These are phyloP conservation scores for Buxus sempervirens DNA, from an alignment of 164 flowering plant genomes.

Conservation along the genomic window DNA sequence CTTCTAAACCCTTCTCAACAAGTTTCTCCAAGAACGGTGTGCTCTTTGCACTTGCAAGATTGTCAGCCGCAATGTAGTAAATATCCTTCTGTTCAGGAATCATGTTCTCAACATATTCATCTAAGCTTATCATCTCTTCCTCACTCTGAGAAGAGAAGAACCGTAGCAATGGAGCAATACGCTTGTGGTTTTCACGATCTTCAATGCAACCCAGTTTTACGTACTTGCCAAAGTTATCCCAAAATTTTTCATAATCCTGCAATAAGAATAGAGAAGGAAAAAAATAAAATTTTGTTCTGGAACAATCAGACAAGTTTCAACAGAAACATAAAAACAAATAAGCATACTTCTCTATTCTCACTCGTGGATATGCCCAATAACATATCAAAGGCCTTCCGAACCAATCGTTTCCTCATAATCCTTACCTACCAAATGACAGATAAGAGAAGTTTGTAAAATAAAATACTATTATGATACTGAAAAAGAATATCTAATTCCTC, in stretches of 20 bases:
- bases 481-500: neutral
- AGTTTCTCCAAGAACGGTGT: slow-evolving; percentile 89
- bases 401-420: slow-evolving; percentile 89
- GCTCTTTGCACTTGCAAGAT: slow-evolving; percentile 76
- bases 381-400: slow-evolving; percentile 95
- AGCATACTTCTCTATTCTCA: slow-evolving; percentile 73
- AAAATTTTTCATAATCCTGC: slow-evolving; percentile 92
- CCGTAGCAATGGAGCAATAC: slow-evolving; percentile 84
- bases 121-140: slow-evolving; percentile 79
- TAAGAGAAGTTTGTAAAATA: neutral
- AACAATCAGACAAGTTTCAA: neutral
- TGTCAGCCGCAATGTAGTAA: slow-evolving; percentile 86
- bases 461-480: neutral
- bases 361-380: slow-evolving; percentile 85
- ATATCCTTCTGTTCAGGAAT: slow-evolving; percentile 93
- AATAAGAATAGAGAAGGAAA: slow-evolving; percentile 3
- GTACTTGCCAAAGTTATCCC: slow-evolving; percentile 88
- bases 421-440: slow-evolving; percentile 57
- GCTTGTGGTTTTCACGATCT: slow-evolving; percentile 91
- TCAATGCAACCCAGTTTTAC: slow-evolving; percentile 91
- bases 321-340: neutral
- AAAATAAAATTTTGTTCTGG: no score
- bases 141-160: slow-evolving; percentile 92
- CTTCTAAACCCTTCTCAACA: slow-evolving; percentile 76
- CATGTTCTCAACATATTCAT: slow-evolving; percentile 95